Percentiles rank a stretch among this genome's conserved stretches.
These are phyloP conservation scores for Suillus decipiens DNA, from an alignment of 768 basidiomycete species.

Conservation along the genomic window DNA sequence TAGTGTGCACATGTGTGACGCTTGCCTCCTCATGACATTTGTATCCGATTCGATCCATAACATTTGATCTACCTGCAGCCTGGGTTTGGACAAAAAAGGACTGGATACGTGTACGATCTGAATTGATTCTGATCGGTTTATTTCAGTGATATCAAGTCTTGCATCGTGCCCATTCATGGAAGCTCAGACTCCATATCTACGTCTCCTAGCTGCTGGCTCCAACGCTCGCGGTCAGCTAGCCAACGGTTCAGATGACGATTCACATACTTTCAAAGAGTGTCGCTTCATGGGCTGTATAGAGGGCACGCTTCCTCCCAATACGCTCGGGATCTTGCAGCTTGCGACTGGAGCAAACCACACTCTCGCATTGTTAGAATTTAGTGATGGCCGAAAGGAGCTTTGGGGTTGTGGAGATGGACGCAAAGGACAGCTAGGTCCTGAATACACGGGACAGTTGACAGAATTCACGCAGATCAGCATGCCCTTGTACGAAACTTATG, in stretches of 20 bases:
- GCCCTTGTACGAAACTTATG: too few relatives aligned
- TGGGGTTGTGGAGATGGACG: conserved; percentile 79
- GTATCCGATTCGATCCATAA: too few relatives aligned
- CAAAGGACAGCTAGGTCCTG: conserved; percentile 69
- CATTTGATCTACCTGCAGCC: too few relatives aligned
- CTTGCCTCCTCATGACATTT: too few relatives aligned
- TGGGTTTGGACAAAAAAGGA: too few relatives aligned
- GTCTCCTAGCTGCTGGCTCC: conserved; percentile 46
- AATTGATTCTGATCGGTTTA: too few relatives aligned
- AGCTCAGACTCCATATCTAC: not conserved
- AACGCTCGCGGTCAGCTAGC: conserved; percentile 52
- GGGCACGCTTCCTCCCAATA: conserved; percentile 26
- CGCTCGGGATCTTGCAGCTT: conserved; percentile 47
- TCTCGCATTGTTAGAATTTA: conserved; percentile 54
- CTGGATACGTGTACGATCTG: too few relatives aligned
- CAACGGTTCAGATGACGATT: conserved; percentile 40
- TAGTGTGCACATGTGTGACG: too few relatives aligned
- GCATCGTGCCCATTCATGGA: too few relatives aligned
- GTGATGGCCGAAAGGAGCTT: conserved; percentile 39
- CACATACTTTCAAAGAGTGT: conserved; percentile 40
- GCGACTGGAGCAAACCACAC: conserved; percentile 82
- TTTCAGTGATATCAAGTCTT: too few relatives aligned
- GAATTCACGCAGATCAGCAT: conserved; percentile 50
- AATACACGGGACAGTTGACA: conserved; percentile 24
- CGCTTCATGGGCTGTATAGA: conserved; percentile 25